phyloP scores from a whole-genome alignment of 2,329 filamentous ascomycete species.

The Macrophomina tecta region DNA sequence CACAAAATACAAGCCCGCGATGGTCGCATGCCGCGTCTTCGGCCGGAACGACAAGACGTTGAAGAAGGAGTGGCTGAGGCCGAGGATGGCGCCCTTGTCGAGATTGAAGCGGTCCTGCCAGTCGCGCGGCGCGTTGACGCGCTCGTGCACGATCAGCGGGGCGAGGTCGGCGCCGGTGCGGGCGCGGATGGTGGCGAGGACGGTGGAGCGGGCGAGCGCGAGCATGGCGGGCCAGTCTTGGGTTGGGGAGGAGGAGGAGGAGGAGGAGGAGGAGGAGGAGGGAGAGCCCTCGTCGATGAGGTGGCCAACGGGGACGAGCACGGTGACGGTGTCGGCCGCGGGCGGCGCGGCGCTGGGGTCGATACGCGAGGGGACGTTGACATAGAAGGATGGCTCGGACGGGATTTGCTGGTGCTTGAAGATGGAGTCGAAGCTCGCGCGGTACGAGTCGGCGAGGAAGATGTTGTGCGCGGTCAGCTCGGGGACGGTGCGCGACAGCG shows the following conservation, averaged over 20 bases:
- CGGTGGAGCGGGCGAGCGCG: slow-evolving; percentile 61
- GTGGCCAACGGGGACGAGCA: slow-evolving; percentile 75
- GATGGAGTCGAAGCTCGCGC: slow-evolving; percentile 75
- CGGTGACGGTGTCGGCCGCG: slow-evolving; percentile 69
- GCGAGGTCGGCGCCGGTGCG: slow-evolving; percentile 65
- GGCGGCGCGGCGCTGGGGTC: slow-evolving; percentile 71
- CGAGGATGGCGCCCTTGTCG: slow-evolving; percentile 75
- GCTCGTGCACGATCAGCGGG: slow-evolving; percentile 63
- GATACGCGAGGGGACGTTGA: slow-evolving; percentile 75
- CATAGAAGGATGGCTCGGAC: slow-evolving; percentile 73
- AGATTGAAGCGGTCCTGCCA: slow-evolving; percentile 76
- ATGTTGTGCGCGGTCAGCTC: slow-evolving; percentile 76
- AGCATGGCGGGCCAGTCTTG: slow-evolving; percentile 70
- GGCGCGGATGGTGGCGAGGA: slow-evolving; percentile 65
- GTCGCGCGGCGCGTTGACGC: slow-evolving; percentile 67
- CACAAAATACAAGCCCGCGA: slow-evolving; percentile 69
- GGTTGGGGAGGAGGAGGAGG: slow-evolving; percentile 50
- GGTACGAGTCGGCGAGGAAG: slow-evolving; percentile 76
- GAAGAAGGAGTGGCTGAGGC: slow-evolving; percentile 75
- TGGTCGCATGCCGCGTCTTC: slow-evolving; percentile 58
- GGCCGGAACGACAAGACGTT: slow-evolving; percentile 73
- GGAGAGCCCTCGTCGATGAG: slow-evolving; percentile 47
- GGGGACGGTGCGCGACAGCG: slow-evolving; percentile 64
- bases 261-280: slow-evolving; percentile 48
- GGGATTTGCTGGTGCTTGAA: slow-evolving; percentile 74